Percentiles rank a stretch among this genome's conserved stretches.
These are phyloP conservation scores for Botryotinia narcissicola DNA, from an alignment of 2,329 filamentous ascomycete species.

Conservation along the genomic window DNA sequence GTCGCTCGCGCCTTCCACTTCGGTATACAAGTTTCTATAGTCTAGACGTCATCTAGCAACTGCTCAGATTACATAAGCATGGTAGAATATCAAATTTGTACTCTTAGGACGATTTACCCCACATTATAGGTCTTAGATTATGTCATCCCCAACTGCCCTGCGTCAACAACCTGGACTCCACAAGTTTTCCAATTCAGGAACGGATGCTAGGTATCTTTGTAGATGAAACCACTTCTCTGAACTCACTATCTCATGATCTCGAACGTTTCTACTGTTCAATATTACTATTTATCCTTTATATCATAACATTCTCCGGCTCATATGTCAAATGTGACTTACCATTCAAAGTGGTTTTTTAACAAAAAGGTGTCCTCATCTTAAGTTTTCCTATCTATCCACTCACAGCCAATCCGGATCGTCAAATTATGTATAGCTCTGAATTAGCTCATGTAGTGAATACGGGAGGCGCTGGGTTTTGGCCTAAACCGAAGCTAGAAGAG, in stretches of 20 bases:
- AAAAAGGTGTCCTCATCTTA: not conserved
- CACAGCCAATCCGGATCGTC: not conserved
- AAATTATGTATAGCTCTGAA: not conserved
- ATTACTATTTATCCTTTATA: not conserved
- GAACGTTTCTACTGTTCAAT: not conserved
- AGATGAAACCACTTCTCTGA: not conserved
- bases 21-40: not conserved
- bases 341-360: not conserved
- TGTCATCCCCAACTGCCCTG: not conserved
- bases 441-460: not conserved
- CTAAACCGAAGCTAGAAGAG: not conserved
- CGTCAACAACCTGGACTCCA: not conserved
- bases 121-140: not conserved
- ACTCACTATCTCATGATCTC: not conserved
- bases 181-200: not conserved
- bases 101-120: not conserved
- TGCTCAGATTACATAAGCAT: not conserved
- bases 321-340: not conserved
- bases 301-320: not conserved
- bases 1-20: not conserved
- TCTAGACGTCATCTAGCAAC: not conserved
- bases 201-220: not conserved
- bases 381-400: not conserved
- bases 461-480: accelerated
- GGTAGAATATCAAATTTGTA: not conserved